These are phyloP conservation scores for Clonostachys sp. DNA, from an alignment of 2,329 filamentous ascomycete genomes.

Conservation along the genomic window DNA sequence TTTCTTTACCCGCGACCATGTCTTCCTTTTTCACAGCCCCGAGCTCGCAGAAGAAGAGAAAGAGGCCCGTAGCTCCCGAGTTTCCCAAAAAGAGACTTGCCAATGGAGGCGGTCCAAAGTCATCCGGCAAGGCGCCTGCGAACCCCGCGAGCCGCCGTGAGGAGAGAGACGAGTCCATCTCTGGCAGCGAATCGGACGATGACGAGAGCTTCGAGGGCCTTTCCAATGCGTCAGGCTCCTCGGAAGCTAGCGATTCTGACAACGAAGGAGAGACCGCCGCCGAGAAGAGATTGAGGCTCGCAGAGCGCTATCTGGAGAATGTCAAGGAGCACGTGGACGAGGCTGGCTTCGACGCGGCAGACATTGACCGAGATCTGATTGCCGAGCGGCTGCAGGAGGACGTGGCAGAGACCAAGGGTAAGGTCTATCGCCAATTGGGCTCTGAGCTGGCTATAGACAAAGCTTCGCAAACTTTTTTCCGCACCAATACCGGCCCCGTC, in stretches of 20 bases:
- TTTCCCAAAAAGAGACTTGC: slow-evolving; percentile 56
- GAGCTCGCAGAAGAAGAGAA: slow-evolving; percentile 84
- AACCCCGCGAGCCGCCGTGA: slow-evolving; percentile 40
- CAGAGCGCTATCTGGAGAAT: slow-evolving; percentile 90
- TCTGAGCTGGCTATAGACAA: slow-evolving; percentile 64
- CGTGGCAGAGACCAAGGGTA: slow-evolving; percentile 85
- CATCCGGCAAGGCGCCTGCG: slow-evolving; percentile 26
- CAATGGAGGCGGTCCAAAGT: slow-evolving; percentile 32
- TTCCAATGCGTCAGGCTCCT: slow-evolving; percentile 37
- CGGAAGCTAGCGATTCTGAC: slow-evolving; percentile 49
- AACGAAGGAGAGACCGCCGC: slow-evolving; percentile 83
- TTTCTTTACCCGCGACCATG: slow-evolving; percentile 47
- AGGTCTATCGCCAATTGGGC: slow-evolving; percentile 78
- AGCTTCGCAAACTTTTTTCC: slow-evolving; percentile 68
- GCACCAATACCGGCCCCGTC: slow-evolving; percentile 71
- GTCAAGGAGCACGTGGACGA: slow-evolving; percentile 80
- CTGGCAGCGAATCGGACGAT: slow-evolving; percentile 74
- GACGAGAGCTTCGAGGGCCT: slow-evolving; percentile 45
- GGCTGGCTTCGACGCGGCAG: slow-evolving; percentile 82
- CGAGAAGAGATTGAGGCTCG: slow-evolving; percentile 79
- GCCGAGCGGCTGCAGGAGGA: slow-evolving; percentile 88
- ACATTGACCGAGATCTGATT: slow-evolving; percentile 89
- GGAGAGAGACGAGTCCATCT: slow-evolving; percentile 72
- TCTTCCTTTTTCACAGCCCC: slow-evolving; percentile 95
- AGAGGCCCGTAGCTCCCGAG: slow-evolving; percentile 56